A percentile compares a stretch with the other conserved stretches of the same genome.
phyloP scores from a whole-genome alignment of 2,329 filamentous ascomycete species.

The Drechslerella stenobrocha region DNA sequence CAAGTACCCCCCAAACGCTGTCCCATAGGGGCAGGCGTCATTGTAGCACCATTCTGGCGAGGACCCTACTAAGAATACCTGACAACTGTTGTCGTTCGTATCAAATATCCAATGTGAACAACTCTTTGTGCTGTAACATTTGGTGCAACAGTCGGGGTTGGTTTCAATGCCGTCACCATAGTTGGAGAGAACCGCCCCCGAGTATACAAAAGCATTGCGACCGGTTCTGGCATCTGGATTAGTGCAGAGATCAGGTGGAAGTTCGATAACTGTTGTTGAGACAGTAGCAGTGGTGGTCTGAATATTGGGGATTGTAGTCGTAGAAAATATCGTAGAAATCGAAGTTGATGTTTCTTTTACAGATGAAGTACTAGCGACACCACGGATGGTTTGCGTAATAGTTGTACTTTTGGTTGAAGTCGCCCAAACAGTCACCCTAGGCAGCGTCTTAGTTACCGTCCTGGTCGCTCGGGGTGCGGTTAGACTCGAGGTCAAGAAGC shows the following conservation, averaged over 20 bases:
- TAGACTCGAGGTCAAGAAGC: slow-evolving; percentile 29
- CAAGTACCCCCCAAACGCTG: too few relatives aligned
- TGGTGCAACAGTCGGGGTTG: slow-evolving; percentile 9
- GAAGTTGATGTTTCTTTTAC: slow-evolving; percentile 12
- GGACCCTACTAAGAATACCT: slow-evolving; percentile 3
- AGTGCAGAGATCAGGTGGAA: slow-evolving; percentile 13
- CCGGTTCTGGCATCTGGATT: slow-evolving; percentile 17
- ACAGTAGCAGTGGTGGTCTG: slow-evolving; percentile 4
- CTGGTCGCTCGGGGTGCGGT: slow-evolving; percentile 25
- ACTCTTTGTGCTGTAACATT: slow-evolving; percentile 5
- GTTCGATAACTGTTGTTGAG: slow-evolving; percentile 6
- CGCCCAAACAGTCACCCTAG: slow-evolving; percentile 16
- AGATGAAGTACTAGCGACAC: slow-evolving; percentile 7
- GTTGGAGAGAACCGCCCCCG: background rate
- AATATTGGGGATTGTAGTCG: background rate
- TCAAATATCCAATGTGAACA: slow-evolving; percentile 32
- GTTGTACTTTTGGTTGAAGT: slow-evolving; percentile 21
- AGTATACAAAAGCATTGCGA: slow-evolving; percentile 24
- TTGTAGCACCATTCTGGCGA: too few relatives aligned
- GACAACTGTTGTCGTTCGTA: slow-evolving; percentile 6
- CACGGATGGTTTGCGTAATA: background rate
- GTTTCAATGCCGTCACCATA: slow-evolving; percentile 1
- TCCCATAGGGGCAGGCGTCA: too few relatives aligned
- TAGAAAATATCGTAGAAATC: background rate
- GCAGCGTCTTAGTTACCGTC: slow-evolving; percentile 23